Evolutionary conservation across 352 stramenopile genomes (phyloP), one percentile per base, ranked within the genome.

Genomic region (Phytopythium boreale): DNA sequence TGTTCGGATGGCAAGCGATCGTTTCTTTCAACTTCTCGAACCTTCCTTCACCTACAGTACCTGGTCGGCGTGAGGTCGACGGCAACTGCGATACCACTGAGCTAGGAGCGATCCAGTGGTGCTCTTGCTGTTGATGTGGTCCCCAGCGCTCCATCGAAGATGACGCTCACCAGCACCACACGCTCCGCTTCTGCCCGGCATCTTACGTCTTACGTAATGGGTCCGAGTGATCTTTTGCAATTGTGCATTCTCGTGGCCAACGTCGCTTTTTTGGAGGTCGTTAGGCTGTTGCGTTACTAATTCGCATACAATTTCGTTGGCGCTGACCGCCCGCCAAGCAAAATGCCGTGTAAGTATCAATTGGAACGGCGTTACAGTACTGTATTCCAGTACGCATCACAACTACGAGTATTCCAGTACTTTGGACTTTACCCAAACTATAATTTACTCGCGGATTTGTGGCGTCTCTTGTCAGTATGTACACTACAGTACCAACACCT

Each of bases 321-420:
- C 56, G 56, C 56, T 62, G 39, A 62, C 37, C 41, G 24, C 12
- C 39, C 39, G 39, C 56, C 56, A 14, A 24, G 39, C 41, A 51
- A 50, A 47, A 39, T 3, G 22, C 1, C 46, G n/a, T 7, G 22
- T 52, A 39, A 39, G 7, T 34, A 34, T 34, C n/a, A n/a, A n/a
- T n/a, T n/a, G n/a, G n/a, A n/a, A n/a, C n/a, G n/a, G n/a, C n/a
- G n/a, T n/a, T n/a, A n/a, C n/a, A n/a, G n/a, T n/a, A n/a, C n/a
- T n/a, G n/a, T n/a, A n/a, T n/a, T n/a, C n/a, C n/a, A n/a, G n/a
- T n/a, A n/a, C n/a, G n/a, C n/a, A n/a, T n/a, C n/a, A n/a, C n/a
- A n/a, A n/a, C n/a, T n/a, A n/a, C n/a, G n/a, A n/a, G 7, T 34
- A 34, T 34, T 34, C 29, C 29, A 34, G 29, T 34, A 34, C 29